These are phyloP conservation scores for Biancaea sappan DNA, from an alignment of 306 rosid species.

Conservation along the genomic window DNA sequence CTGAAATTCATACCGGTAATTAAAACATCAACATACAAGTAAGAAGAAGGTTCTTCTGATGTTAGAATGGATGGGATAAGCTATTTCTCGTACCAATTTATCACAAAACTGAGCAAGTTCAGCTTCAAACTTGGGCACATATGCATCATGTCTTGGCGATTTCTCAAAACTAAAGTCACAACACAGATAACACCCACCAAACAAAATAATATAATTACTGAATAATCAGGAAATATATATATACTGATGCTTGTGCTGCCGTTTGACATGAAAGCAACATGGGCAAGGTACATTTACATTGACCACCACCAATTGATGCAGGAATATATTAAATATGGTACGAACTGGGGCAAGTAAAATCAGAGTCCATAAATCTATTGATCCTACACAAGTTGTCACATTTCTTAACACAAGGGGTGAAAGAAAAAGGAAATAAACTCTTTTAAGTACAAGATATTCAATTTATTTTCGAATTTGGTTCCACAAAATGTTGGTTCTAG, in stretches of 20 bases:
- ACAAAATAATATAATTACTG: neutral
- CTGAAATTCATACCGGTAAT: slow-evolving; percentile 44
- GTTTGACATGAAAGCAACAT: neutral
- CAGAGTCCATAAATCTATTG: no score
- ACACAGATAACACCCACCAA: slow-evolving; percentile 17
- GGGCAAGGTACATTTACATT: neutral
- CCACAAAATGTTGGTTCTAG: no score
- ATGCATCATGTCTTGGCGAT: slow-evolving; percentile 88
- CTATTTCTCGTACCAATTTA: slow-evolving; percentile 67
- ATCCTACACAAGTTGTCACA: no score
- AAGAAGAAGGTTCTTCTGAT: slow-evolving; percentile 1
- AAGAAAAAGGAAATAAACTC: no score
- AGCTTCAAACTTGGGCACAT: slow-evolving; percentile 86
- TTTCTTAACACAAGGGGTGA: no score
- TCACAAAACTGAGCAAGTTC: slow-evolving; percentile 96
- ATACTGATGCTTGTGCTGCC: neutral
- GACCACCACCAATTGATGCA: neutral
- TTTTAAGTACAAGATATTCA: no score
- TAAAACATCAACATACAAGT: slow-evolving; percentile 10
- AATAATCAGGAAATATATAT: slow-evolving; percentile 27
- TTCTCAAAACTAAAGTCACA: slow-evolving; percentile 75
- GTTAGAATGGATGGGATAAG: neutral
- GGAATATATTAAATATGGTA: neutral
- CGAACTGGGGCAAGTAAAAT: neutral
- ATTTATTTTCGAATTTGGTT: no score